Evolutionary conservation across 441 rosid genomes (phyloP).

Genomic region (Erodium trifolium): DNA sequence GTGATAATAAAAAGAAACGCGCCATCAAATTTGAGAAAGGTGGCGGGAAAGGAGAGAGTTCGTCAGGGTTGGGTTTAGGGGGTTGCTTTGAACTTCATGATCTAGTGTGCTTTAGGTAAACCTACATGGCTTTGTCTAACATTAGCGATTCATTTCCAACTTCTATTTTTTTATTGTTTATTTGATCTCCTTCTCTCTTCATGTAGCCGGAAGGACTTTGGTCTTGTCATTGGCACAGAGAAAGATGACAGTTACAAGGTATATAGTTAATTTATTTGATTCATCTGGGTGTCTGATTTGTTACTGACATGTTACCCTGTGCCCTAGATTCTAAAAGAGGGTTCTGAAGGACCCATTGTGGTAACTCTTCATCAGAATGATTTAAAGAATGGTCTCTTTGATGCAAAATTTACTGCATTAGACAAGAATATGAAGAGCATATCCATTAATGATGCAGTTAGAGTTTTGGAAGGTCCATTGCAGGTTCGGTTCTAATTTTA

Average conservation of each 20-base stretch:
- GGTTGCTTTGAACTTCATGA: slow-evolving; percentile 47
- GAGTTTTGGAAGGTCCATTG: slow-evolving; percentile 67
- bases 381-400: slow-evolving; percentile 53
- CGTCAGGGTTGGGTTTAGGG: slow-evolving; percentile 37
- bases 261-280: slow-evolving; percentile 15
- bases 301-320: slow-evolving; percentile 23
- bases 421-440: slow-evolving; percentile 52
- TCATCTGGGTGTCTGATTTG: slow-evolving; percentile 11
- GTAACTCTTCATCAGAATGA: slow-evolving; percentile 43
- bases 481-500: slow-evolving; percentile 40
- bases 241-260: slow-evolving; percentile 82
- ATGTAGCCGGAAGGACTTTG: slow-evolving; percentile 84
- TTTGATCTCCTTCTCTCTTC: slow-evolving; percentile 16
- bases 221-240: slow-evolving; percentile 77
- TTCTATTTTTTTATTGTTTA: slow-evolving; percentile 13
- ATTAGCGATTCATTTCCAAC: slow-evolving; percentile 14
- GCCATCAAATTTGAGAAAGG: slow-evolving; percentile 36
- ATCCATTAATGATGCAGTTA: slow-evolving; percentile 64
- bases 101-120: slow-evolving; percentile 76
- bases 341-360: slow-evolving; percentile 52
- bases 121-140: slow-evolving; percentile 15
- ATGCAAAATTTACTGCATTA: slow-evolving; percentile 66
- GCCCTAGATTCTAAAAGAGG: slow-evolving; percentile 72
- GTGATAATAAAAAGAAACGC: slow-evolving; percentile 52
- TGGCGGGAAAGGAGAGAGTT: slow-evolving; percentile 69